Base-by-base conservation (phyloP, 2,329 filamentous ascomycete species). In the Didymella pomorum region DNA sequence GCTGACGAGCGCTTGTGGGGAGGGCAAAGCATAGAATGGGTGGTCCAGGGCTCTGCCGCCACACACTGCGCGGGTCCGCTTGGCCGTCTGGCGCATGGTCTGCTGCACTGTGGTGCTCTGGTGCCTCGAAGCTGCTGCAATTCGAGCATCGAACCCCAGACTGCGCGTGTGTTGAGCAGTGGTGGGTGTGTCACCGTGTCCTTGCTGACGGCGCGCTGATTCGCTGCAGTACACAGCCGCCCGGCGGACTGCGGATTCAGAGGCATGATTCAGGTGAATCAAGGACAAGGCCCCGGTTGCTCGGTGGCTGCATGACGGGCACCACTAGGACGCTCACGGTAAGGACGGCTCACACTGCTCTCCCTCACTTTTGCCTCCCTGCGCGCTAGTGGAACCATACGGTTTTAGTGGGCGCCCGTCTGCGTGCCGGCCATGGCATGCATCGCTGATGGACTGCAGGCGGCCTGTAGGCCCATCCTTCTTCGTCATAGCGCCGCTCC, bases 401-500 rank as follows among this genome's bases (percentile, higher is more conserved):
- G 49, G 57, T 66, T 65, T 67, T 67, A 63, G 65, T 56, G 61
- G 41, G 63, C 64, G 63, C 57, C 64, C 50, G 53, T 62, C 62
- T 68, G 67, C 64, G 63, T 67, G 62, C 66, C 65, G 63, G 62
- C 60, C 66, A 65, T 65, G 65, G 66, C 63, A 67, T 65, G 66
- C 68, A 68, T 63, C 63, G 62, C 65, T 67, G 62, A 66, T 68
- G 67, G 63, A 54, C 66, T 71, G 66, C 66, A 66, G 66, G 53
- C 60, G 63, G 67, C 65, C 71, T 73, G 71, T 71, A 61, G 64
- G 62, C 66, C 60, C 70, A 67, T 64, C 71, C 71, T 67, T 68
- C 66, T 71, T 73, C 73, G 74, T 76, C 74, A 76, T 76, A 69
- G 73, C 72, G 70, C 67, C 41, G 52, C 63, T 67, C 54, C 62